Base-by-base conservation (phyloP, 148 eudicot genomes). In the Simmondsia chinensis region DNA sequence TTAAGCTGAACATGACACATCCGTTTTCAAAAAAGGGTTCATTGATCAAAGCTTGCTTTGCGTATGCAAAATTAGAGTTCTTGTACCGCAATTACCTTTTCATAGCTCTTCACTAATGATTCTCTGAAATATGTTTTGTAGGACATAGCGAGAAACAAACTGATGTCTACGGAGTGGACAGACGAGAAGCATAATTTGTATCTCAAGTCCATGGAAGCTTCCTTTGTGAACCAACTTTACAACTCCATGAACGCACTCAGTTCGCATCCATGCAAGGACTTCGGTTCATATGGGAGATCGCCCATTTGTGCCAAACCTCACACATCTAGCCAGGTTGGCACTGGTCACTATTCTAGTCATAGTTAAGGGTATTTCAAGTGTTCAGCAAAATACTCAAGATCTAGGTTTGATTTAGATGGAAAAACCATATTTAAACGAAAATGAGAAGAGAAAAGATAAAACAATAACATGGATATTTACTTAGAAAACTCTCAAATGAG, bases 161-260 rank as follows among this genome's bases (percentile, higher is more conserved):
- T 65, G 24, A 46, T 20, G 54, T 49, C 68, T 36, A 42, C 61
- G 1, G 71, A 88, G 50, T 88, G 96, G 96, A 83, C 97, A n/a
- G 62, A 88, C 54, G 83, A 83, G 72, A 88, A 77, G 65, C 97
- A 88, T 60, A 75, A 83, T 46, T 53, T 75, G 75, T 88, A 72
- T 60, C 83, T 88, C 5, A 73, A 75, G 44, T 83, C 91, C 28
- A 88, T 88, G 78, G 97, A 88, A 61, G 79, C 87, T 28, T 74
- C 94, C 20, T 88, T 88, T 61, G 94, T 88, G 4, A 21, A 83
- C 22, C 83, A 83, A 50, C 60, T 88, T 42, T 73, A 88, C 67
- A 54, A 58, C 33, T 77, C 86, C 4, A 43, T 75, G 53, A 73
- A 77, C 59, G 26, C 66, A 16, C 48, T 48, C 50, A 70, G 74